Evolutionary conservation across 331 rosid species (phyloP).

Genomic region (Saraca asoca): DNA sequence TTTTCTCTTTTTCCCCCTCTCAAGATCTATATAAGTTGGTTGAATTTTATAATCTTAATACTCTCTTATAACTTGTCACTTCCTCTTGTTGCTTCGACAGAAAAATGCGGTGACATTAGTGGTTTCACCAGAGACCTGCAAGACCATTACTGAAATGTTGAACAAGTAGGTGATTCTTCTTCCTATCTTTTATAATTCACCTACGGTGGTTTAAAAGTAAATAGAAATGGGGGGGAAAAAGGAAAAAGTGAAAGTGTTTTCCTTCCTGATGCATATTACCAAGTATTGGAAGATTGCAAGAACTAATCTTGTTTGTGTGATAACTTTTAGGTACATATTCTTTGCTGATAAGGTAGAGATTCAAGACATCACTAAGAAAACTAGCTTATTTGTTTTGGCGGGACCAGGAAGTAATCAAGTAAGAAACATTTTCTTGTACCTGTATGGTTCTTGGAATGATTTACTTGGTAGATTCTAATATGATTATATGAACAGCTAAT

Average conservation of each 20-base stretch:
- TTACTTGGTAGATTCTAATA: slow-evolving; percentile 29
- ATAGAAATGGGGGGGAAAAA: neutral
- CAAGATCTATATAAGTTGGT: slow-evolving; percentile 8
- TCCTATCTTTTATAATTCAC: slow-evolving; percentile 11
- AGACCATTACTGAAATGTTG: slow-evolving; percentile 64
- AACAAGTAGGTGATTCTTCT: slow-evolving; percentile 67
- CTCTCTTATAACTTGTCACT: neutral
- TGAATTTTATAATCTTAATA: slow-evolving; percentile 31
- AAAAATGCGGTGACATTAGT: slow-evolving; percentile 67
- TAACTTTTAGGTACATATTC: slow-evolving; percentile 74
- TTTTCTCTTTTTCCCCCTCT: slow-evolving; percentile 15
- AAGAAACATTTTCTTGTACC: slow-evolving; percentile 40
- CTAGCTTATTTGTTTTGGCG: slow-evolving; percentile 78
- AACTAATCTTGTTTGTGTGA: slow-evolving; percentile 22
- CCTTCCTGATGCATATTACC: slow-evolving; percentile 33
- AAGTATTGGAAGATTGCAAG: slow-evolving; percentile 16
- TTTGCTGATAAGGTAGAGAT: slow-evolving; percentile 85
- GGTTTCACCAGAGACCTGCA: slow-evolving; percentile 70
- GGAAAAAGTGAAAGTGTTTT: neutral
- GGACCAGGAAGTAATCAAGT: slow-evolving; percentile 90
- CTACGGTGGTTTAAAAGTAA: neutral
- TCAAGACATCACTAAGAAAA: slow-evolving; percentile 80
- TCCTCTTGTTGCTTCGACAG: slow-evolving; percentile 46
- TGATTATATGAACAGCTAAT: slow-evolving; percentile 60
- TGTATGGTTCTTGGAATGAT: slow-evolving; percentile 20